Conservation (phyloP, 306 rosid genomes). For the Acmispon strigosus region DNA sequence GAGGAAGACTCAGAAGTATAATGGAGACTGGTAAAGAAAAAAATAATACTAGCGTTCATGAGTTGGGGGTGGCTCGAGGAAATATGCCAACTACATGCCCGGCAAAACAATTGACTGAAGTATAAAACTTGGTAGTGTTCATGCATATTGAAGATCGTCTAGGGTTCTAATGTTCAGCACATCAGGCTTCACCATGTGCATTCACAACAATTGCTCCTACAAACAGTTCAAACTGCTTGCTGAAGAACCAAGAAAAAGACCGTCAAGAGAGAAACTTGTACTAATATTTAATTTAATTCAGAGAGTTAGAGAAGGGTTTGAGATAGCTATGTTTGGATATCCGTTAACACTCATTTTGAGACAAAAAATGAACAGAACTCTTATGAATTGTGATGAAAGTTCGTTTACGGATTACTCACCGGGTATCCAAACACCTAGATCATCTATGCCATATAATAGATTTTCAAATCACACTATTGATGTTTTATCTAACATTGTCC, state of each 20-base stretch:
- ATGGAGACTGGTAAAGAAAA: constrained; percentile 33
- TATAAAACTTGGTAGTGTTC: background rate
- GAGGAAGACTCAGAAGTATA: constrained; percentile 20
- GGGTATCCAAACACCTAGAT: too few relatives aligned
- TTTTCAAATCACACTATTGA: background rate
- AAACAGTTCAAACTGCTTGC: constrained; percentile 6
- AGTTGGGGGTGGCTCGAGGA: constrained; percentile 74
- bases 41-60: constrained; percentile 8
- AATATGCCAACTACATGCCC: constrained; percentile 25
- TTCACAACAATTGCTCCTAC: background rate
- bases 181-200: constrained; percentile 14
- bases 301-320: background rate
- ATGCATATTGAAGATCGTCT: background rate
- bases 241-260: background rate
- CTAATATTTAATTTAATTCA: background rate
- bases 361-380: too few relatives aligned
- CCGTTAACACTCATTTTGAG: too few relatives aligned
- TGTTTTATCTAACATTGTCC: background rate
- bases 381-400: too few relatives aligned
- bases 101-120: constrained; percentile 22
- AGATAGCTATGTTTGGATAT: background rate
- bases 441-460: background rate
- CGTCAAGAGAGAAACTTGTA: background rate
- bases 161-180: background rate
- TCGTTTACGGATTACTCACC: too few relatives aligned